Evolutionary conservation across 1,139 yeast species (phyloP).

Genomic region (Starmera stellimalicola): DNA sequence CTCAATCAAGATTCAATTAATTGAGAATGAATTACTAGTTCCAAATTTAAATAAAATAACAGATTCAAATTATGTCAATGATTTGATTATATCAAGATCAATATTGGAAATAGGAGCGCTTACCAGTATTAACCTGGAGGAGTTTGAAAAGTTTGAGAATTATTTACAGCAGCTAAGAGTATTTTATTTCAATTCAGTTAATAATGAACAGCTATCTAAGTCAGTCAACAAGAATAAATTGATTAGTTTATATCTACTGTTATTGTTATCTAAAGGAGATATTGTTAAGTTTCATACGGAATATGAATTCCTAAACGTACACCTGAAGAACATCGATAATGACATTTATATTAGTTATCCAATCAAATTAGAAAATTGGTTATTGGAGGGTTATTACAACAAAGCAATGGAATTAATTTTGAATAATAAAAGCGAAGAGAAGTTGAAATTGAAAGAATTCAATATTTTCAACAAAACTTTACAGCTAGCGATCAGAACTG

Average conservation of each 20-base stretch:
- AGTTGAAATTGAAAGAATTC: slow-evolving; percentile 38
- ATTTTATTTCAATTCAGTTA: slow-evolving; percentile 41
- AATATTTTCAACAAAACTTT: slow-evolving; percentile 53
- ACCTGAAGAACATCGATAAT: slow-evolving; percentile 43
- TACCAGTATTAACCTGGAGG: slow-evolving; percentile 53
- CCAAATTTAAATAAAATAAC: slow-evolving; percentile 38
- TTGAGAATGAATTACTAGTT: slow-evolving; percentile 67
- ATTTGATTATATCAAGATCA: slow-evolving; percentile 68
- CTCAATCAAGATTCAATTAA: slow-evolving; percentile 67
- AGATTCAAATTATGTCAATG: slow-evolving; percentile 42
- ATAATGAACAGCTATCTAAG: slow-evolving; percentile 35
- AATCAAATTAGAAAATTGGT: slow-evolving; percentile 79
- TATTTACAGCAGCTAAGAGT: slow-evolving; percentile 69
- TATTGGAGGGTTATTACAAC: slow-evolving; percentile 95
- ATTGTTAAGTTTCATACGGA: slow-evolving; percentile 86
- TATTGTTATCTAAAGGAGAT: slow-evolving; percentile 73
- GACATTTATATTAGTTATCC: slow-evolving; percentile 70
- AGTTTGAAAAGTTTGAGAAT: slow-evolving; percentile 60
- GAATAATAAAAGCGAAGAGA: slow-evolving; percentile 19
- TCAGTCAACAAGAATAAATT: slow-evolving; percentile 68
- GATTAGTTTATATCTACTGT: slow-evolving; percentile 65
- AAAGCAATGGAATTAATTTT: slow-evolving; percentile 76
- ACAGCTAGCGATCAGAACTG: slow-evolving; percentile 68
- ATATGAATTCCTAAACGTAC: slow-evolving; percentile 59
- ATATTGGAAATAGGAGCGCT: slow-evolving; percentile 85